Base-by-base conservation (phyloP, 129 eudicot genomes). In the Logfia minima region DNA sequence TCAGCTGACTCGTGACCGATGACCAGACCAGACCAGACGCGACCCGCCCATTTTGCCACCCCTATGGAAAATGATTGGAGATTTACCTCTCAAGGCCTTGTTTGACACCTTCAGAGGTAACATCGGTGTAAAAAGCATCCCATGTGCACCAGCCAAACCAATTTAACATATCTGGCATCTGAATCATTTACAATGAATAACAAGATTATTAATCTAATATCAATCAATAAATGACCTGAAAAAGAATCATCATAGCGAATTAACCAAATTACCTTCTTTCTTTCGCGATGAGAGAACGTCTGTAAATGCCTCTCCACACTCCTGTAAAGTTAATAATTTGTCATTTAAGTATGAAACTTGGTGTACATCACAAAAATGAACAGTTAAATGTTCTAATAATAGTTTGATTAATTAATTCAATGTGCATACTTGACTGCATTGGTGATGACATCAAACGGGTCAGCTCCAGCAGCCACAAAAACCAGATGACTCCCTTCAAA, bases 131-230 rank as follows among this genome's bases (percentile, higher is more conserved):
- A 79, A 93, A 93, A 18, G 98, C 97, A 81, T 93, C 98, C 98
- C 98, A 93, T 29, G 97, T 88, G 75, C 97, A 93, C 98, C 98
- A 93, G n/a, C 98, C 97, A 45, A 93, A 93, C 98, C 98, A 93
- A 82, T 93, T 88, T 78, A 93, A 78, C 85, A 90, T 84, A 34
- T 87, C 92, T 10, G 98, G 98, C 90, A 90, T 90, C 98, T 93
- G 83, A 76, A 77, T 18, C 34, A 80, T 7, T 68, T 65, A 77
- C 41, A 34, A 60, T 67, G 5, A 10, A 29, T 5, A 72, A 3
- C 8, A 60, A 68, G 17, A 74, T 66, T 45, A 26, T 63, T 6
- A 61, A 14, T n/a, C 48, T 75, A 22, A 21, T 3, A 75, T n/a
- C 22, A 6, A 66, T 66, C 23, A 71, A 55, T 18, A 60, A 21